Evolutionary conservation across 331 rosid species (phyloP), one percentile per base, ranked within the genome.

Genomic region (Stylosanthes scabra): DNA sequence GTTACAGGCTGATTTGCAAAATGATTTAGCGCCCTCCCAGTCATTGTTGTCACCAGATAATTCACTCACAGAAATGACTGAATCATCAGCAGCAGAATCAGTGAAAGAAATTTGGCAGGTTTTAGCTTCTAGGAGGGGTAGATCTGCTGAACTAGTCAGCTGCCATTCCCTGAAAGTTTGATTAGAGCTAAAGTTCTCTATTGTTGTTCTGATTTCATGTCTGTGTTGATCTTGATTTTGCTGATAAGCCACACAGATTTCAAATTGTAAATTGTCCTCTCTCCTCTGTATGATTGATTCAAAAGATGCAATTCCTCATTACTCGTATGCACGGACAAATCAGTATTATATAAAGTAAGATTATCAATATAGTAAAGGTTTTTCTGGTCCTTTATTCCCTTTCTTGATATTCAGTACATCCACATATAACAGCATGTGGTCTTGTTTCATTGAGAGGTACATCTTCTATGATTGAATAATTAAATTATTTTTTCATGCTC

Each of bases 71-170:
- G 84, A 84, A 72, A 70, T 40, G 51, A 71, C 79, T 0, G 89
- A 86, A 72, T 12, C 80, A 25, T 51, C 67, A 25, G 74, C 59
- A 25, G 74, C 59, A 2, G 96, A 86, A 71, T 85, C 86, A n/a
- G 94, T 83, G 34, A 59, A 74, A 29, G 83, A 70, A 37, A n/a
- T 82, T 63, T 87, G 92, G 86, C 88, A 74, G 66, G 72, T 83
- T 65, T 83, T 92, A 46, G 89, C 94, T 54, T 74, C 83, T 3
- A 72, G 80, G 76, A 68, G 82, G 39, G 84, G 88, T 51, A 85
- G 89, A 75, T 76, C 91, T 0, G 81, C 78, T 55, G 94, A 92
- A 74, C 85, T 90, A 75, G 92, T 90, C 62, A 84, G 94, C 73
- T 90, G 96, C 79, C 96, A 89, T 80, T 81, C 86, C 66, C 87